These are phyloP conservation scores for Rhodotorula graminis DNA, from an alignment of 768 basidiomycete genomes.

Conservation along the genomic window DNA sequence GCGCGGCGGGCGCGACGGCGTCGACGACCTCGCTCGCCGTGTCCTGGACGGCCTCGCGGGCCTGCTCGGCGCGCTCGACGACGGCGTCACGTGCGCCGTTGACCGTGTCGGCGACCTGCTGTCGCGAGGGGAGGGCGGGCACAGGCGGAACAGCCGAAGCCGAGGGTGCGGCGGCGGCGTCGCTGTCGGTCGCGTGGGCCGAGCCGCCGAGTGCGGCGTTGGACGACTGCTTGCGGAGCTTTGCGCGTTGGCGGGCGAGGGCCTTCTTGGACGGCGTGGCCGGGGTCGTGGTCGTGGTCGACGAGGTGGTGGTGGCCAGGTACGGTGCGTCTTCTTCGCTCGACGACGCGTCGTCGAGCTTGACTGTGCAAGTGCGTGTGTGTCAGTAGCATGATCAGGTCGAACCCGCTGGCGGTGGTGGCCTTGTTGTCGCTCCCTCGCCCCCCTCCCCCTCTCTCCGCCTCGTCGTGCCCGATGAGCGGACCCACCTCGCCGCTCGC, in stretches of 20 bases:
- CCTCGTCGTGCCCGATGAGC: no score
- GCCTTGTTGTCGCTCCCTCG: no score
- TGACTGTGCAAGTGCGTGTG: background rate
- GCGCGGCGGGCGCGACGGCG: background rate
- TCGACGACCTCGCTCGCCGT: background rate
- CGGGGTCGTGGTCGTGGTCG: background rate
- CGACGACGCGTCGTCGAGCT: conserved; percentile 14
- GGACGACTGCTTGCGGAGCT: conserved; percentile 33
- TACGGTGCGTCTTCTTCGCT: conserved; percentile 10
- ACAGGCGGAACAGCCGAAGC: conserved; percentile 19
- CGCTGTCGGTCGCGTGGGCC: conserved; percentile 14
- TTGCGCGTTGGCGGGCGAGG: conserved; percentile 22
- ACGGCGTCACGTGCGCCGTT: conserved; percentile 8
- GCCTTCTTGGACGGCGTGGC: conserved; percentile 33
- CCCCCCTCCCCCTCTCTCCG: no score
- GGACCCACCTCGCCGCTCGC: no score
- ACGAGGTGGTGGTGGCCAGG: conserved; percentile 3
- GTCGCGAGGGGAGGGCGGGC: conserved; percentile 5
- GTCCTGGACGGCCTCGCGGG: background rate
- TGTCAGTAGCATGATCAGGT: no score
- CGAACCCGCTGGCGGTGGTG: no score
- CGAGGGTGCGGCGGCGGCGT: conserved; percentile 11
- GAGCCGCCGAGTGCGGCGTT: conserved; percentile 2
- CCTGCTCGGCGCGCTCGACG: background rate
- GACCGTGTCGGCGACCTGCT: background rate